Conservation (phyloP, 163 green algal genomes). For the Scenedesmus sp. region DNA sequence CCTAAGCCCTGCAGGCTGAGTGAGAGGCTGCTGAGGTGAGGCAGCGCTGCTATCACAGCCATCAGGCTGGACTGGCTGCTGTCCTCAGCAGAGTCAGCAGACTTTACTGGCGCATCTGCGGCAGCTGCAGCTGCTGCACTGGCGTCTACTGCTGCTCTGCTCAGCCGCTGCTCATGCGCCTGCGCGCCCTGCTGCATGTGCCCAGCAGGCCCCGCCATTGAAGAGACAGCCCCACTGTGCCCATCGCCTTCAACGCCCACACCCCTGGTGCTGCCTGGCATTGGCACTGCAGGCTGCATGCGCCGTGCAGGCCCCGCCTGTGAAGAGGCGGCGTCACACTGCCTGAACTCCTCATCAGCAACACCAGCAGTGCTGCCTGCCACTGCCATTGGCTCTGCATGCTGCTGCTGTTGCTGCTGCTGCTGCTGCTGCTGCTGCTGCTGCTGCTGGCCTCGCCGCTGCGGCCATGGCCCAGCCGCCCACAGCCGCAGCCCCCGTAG, state of each 20-base stretch:
- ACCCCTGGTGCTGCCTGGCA: not conserved
- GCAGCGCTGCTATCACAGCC: not conserved
- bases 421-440: slow-evolving; percentile 24
- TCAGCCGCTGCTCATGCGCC: not conserved
- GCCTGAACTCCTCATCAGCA: too few species aligned
- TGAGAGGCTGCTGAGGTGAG: not conserved
- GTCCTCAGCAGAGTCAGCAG: not conserved
- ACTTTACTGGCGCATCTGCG: not conserved
- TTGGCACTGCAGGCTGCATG: not conserved
- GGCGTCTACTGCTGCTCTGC: not conserved
- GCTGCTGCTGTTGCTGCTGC: slow-evolving; percentile 21
- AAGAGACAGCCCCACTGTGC: too few species aligned
- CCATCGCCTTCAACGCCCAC: too few species aligned
- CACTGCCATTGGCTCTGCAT: not conserved
- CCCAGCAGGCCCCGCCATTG: not conserved
- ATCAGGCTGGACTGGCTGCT: not conserved
- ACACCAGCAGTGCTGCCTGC: not conserved
- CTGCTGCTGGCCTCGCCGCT: not conserved
- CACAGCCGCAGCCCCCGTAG: slow-evolving; percentile 4
- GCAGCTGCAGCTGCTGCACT: not conserved
- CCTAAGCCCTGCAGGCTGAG: slow-evolving; percentile 11
- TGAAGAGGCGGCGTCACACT: too few species aligned
- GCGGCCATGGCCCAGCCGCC: slow-evolving; percentile 5
- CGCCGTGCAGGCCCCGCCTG: not conserved
- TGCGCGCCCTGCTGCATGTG: not conserved